Evolutionary conservation across 164 flowering plant species (phyloP).

Genomic region (Warburgia ugandensis): DNA sequence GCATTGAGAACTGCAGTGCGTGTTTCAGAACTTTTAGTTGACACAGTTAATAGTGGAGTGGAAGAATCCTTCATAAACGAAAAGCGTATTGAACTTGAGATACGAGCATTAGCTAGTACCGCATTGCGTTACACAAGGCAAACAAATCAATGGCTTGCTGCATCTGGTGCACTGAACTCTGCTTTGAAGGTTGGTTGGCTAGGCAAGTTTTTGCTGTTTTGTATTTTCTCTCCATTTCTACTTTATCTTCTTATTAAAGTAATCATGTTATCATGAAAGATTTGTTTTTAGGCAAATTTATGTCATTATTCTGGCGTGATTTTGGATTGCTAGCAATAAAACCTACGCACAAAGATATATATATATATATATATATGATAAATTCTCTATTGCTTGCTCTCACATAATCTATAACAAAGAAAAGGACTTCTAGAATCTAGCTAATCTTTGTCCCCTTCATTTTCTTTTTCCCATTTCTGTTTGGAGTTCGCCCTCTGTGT

Average conservation of each 20-base stretch:
- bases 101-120: conserved; percentile 41
- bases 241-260: background rate
- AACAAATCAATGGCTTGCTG: conserved; percentile 84
- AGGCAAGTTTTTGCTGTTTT: background rate
- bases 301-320: too few species aligned
- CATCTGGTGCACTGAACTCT: conserved; percentile 59
- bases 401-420: too few species aligned
- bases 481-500: too few species aligned
- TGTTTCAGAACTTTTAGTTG: conserved; percentile 66
- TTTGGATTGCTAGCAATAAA: too few species aligned
- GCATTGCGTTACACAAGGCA: conserved; percentile 46
- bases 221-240: background rate
- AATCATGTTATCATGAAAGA: background rate
- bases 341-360: too few species aligned
- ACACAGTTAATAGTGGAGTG: conserved; percentile 71
- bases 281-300: too few species aligned
- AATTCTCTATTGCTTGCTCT: too few species aligned
- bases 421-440: too few species aligned
- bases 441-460: too few species aligned
- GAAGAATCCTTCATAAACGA: conserved; percentile 62
- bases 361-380: too few species aligned
- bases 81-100: conserved; percentile 74
- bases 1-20: conserved; percentile 41
- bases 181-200: conserved; percentile 53
- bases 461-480: too few species aligned